These are phyloP conservation scores for Aspergillus ochraceus DNA, from an alignment of 2,329 filamentous ascomycete genomes.

Conservation along the genomic window DNA sequence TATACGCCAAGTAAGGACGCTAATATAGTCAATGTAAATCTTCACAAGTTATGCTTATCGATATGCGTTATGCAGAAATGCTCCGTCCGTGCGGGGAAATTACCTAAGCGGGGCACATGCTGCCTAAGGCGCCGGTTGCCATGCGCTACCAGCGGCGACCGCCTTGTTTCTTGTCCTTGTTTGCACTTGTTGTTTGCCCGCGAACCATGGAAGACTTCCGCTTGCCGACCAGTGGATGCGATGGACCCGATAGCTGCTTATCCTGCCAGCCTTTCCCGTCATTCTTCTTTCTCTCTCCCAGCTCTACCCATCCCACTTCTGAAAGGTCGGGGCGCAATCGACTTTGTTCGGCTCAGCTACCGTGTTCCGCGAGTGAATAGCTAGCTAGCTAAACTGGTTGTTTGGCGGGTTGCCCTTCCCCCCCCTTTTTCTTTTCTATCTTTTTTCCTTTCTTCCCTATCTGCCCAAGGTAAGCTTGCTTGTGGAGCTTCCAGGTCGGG, in stretches of 20 bases:
- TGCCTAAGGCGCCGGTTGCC: constrained; percentile 24
- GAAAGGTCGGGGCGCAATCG: background rate
- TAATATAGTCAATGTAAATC: too few species aligned
- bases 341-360: constrained; percentile 9
- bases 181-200: constrained; percentile 14
- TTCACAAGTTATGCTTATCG: too few species aligned
- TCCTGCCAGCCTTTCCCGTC: constrained; percentile 7
- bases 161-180: too few species aligned
- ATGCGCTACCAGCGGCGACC: constrained; percentile 16
- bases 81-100: background rate
- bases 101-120: background rate
- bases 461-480: constrained; percentile 9
- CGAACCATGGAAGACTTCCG: constrained; percentile 21
- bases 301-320: background rate
- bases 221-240: constrained; percentile 20
- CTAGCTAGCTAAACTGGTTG: constrained; percentile 10
- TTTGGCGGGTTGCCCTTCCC: constrained; percentile 12
- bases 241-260: constrained; percentile 9
- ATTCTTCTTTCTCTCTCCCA: constrained; percentile 4
- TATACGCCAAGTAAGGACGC: too few species aligned
- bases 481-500: background rate
- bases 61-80: too few species aligned
- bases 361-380: constrained; percentile 16
- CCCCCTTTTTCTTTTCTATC: constrained; percentile 11
- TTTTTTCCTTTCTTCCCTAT: constrained; percentile 8